Percentiles rank a stretch among this genome's conserved stretches.
Conservation (phyloP, 441 rosid species). For the Populus hybrid region DNA sequence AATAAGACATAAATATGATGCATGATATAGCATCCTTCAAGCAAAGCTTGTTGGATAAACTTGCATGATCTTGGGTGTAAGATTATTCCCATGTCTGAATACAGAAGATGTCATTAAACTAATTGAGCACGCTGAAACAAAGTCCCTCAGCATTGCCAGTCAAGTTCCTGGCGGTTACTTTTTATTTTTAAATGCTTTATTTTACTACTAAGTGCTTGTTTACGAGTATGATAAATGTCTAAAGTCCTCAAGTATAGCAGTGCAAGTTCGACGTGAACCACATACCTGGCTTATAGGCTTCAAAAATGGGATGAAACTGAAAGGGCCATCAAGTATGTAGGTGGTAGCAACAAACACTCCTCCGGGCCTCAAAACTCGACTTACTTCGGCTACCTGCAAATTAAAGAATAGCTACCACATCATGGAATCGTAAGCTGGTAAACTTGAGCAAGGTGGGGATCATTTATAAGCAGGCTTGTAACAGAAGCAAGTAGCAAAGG, state of each 20-base stretch:
- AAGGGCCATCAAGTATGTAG: constrained; percentile 57
- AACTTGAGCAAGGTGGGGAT: neutral
- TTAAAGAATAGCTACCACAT: constrained; percentile 8
- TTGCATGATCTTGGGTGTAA: neutral
- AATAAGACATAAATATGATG: neutral
- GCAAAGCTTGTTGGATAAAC: neutral
- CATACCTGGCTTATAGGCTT: constrained; percentile 55
- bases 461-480: neutral
- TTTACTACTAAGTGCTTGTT: too few relatives aligned
- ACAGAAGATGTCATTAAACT: neutral
- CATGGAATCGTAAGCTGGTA: neutral
- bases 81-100: neutral
- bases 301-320: constrained; percentile 41
- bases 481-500: neutral
- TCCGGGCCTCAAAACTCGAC: constrained; percentile 79
- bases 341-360: constrained; percentile 85
- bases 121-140: neutral
- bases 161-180: neutral
- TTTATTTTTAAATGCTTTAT: neutral
- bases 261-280: constrained; percentile 1
- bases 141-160: neutral
- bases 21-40: neutral
- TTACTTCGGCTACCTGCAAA: constrained; percentile 77
- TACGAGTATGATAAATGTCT: neutral
- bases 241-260: neutral